Conservation (phyloP, 2,329 filamentous ascomycete genomes). For the Cadophora sp. region DNA sequence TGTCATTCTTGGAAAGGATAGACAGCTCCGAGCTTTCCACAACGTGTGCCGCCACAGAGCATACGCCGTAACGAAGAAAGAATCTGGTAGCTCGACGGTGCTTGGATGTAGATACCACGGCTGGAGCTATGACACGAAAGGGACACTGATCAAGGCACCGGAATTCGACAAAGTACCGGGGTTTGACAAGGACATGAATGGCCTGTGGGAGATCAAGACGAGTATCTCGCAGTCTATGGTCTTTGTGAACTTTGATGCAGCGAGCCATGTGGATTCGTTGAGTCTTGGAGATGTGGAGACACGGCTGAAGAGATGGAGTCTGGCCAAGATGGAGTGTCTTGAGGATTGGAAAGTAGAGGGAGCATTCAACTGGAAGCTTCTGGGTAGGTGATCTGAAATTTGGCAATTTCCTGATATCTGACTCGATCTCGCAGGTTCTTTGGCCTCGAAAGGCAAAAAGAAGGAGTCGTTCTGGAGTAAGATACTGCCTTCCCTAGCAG, state of each 20-base stretch:
- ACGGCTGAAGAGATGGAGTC: slow-evolving; percentile 22
- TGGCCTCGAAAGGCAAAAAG: not conserved
- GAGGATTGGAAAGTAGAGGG: slow-evolving; percentile 39
- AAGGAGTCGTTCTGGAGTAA: not conserved
- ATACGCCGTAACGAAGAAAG: slow-evolving; percentile 42
- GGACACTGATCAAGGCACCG: slow-evolving; percentile 42
- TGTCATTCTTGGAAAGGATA: slow-evolving; percentile 42
- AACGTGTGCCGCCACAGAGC: slow-evolving; percentile 44
- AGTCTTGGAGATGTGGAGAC: slow-evolving; percentile 11
- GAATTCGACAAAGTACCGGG: slow-evolving; percentile 42
- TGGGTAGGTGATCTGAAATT: slow-evolving; percentile 30
- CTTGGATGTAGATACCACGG: slow-evolving; percentile 44
- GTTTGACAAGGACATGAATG: slow-evolving; percentile 41
- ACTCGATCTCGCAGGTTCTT: not conserved
- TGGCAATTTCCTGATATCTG: not conserved
- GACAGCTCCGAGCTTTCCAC: slow-evolving; percentile 39
- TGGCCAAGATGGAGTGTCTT: slow-evolving; percentile 29
- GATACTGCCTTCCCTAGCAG: not conserved
- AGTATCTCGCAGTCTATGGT: slow-evolving; percentile 34
- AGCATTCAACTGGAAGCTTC: slow-evolving; percentile 42
- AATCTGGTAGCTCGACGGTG: slow-evolving; percentile 40
- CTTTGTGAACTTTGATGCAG: slow-evolving; percentile 39
- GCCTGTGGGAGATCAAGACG: slow-evolving; percentile 39
- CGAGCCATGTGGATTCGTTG: slow-evolving; percentile 4
- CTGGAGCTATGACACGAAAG: slow-evolving; percentile 42